Evolutionary conservation across 257 asterid species (phyloP).

Genomic region (Rhazya stricta): DNA sequence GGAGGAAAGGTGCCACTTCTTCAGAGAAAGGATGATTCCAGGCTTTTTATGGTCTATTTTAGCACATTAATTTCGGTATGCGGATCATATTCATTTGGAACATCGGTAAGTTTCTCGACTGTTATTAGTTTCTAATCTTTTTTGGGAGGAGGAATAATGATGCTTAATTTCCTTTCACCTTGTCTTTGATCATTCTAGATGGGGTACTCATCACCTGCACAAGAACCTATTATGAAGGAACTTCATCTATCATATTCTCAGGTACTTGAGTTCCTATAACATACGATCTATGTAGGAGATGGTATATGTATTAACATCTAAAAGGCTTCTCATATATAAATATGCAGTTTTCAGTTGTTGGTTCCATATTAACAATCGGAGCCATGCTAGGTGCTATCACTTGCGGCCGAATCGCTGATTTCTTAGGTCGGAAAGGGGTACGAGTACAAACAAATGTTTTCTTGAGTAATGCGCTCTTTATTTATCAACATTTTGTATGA

Average conservation of each 20-base stretch:
- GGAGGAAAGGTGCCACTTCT: neutral
- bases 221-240: neutral
- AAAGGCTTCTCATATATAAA: too few relatives aligned
- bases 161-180: too few relatives aligned
- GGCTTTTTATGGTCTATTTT: neutral
- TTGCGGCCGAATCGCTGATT: slow-evolving; percentile 18
- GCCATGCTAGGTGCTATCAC: slow-evolving; percentile 29
- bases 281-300: too few relatives aligned
- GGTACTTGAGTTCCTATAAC: neutral
- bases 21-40: neutral
- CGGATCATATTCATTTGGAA: neutral
- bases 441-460: too few relatives aligned
- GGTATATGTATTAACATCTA: too few relatives aligned
- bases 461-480: too few relatives aligned
- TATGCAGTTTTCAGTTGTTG: slow-evolving; percentile 23
- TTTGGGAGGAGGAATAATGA: too few relatives aligned
- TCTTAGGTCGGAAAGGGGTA: slow-evolving; percentile 26
- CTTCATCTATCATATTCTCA: neutral
- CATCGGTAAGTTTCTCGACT: neutral
- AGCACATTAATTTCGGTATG: neutral
- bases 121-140: too few relatives aligned
- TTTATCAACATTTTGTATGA: too few relatives aligned
- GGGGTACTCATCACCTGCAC: neutral
- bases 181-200: neutral
- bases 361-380: slow-evolving; percentile 26